A percentile compares a stretch with the other conserved stretches of the same genome.
These are phyloP conservation scores for Pythium folliculosum DNA, from an alignment of 352 stramenopile species.

Conservation along the genomic window DNA sequence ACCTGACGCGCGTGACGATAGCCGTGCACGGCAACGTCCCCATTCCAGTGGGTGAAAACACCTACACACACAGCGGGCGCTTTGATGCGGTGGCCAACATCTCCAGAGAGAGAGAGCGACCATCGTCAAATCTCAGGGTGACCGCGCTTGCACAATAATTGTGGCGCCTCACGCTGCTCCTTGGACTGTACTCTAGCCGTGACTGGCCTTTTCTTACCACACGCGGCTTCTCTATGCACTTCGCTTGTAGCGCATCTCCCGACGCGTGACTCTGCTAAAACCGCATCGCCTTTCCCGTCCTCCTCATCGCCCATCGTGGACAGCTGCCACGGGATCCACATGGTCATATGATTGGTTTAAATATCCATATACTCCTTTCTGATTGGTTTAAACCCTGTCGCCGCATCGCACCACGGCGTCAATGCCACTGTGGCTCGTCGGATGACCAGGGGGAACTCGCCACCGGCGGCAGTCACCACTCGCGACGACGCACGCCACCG, in stretches of 20 bases:
- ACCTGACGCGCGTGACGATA: no score
- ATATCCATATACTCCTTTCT: not conserved
- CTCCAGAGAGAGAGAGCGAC: not conserved
- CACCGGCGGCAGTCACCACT: not conserved
- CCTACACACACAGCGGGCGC: not conserved
- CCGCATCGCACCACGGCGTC: not conserved
- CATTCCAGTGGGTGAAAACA: no score
- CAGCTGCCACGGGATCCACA: not conserved
- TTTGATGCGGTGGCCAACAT: not conserved
- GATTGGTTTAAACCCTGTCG: slow-evolving; percentile 19
- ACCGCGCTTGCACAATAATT: no score
- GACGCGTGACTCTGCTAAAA: slow-evolving; percentile 4
- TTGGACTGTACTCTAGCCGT: slow-evolving; percentile 1
- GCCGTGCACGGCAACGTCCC: no score
- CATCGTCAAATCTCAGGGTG: not conserved
- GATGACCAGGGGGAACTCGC: not conserved
- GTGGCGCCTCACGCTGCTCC: not conserved
- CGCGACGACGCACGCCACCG: slow-evolving; percentile 17
- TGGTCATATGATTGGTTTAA: slow-evolving; percentile 15
- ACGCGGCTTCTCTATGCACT: not conserved
- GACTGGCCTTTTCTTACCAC: not conserved
- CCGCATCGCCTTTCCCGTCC: slow-evolving; percentile 1
- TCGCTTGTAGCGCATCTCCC: not conserved
- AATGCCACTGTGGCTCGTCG: not conserved
- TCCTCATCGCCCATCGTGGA: slow-evolving; percentile 6